Evolutionary conservation across 2,329 filamentous ascomycete genomes (phyloP), one percentile per base, ranked within the genome.

Genomic region (Coccinonectria pachysandricola): DNA sequence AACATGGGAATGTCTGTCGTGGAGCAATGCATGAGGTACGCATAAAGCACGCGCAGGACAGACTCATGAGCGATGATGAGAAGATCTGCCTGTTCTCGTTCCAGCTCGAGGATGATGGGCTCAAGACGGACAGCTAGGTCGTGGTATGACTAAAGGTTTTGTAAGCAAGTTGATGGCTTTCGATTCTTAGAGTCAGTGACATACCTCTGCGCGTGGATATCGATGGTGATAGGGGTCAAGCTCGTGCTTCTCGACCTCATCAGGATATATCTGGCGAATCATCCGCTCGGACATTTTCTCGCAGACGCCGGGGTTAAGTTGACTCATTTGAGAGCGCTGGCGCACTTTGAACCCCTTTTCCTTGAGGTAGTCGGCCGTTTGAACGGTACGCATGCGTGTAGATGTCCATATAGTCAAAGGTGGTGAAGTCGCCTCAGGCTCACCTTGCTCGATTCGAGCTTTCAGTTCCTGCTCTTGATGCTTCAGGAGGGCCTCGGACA

Each of bases 51-150:
- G 21, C 91, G 82, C 23, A 98, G 69, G n/a, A 98, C 91, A 26
- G 85, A 93, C 55, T 98, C 91, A 54, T 98, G 91, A 1, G 91
- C 91, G 42, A 98, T 95, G 49, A 98, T 95, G 27, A 98, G 71
- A n/a, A 98, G 69, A 51, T 98, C 91, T 40, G 92, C 93, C 45
- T 95, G 84, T 59, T 98, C 91, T 21, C 91, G 79, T 61, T 98
- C 91, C 9, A 98, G 71, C 53, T 98, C 91, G 15, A 98, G 72
- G 48, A 98, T 98, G 47, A 98, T 94, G 20, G 91, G 92, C 53
- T 98, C 91, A 23, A 98, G 75, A 12, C 91, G 83, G 33, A 98
- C 91, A n/a, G 91, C 91, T 21, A 98, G 75, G 49, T 98, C 91
- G 52, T 98, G 91, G 56, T 98, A 98, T 7, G 88, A 96, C 82